These are phyloP conservation scores for Akanthomyces lecanii DNA, from an alignment of 2,329 filamentous ascomycete species.

Conservation along the genomic window DNA sequence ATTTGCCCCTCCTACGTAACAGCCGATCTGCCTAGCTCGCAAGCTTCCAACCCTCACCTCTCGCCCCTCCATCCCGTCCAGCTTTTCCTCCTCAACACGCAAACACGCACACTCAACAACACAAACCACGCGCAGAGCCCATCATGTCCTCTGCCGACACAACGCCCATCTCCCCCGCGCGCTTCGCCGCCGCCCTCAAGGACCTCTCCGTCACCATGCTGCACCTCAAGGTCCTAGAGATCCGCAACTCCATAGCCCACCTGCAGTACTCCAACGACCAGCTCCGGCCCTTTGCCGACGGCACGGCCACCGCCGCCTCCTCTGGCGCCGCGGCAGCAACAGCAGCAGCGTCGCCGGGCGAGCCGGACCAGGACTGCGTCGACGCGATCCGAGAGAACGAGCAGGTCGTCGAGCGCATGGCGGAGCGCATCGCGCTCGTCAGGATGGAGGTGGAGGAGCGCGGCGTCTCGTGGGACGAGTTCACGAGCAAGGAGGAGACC, in stretches of 20 bases:
- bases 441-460: conserved; percentile 59
- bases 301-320: conserved; percentile 31
- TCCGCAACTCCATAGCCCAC: conserved; percentile 70
- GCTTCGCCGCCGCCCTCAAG: conserved; percentile 64
- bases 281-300: conserved; percentile 63
- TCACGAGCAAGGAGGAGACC: conserved; percentile 41
- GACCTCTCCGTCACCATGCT: conserved; percentile 63
- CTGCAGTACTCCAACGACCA: conserved; percentile 71
- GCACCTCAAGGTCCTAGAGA: conserved; percentile 70
- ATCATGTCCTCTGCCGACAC: conserved; percentile 58
- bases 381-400: conserved; percentile 73
- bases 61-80: not conserved
- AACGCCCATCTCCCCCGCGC: conserved; percentile 55
- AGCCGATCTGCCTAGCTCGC: not conserved
- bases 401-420: conserved; percentile 63
- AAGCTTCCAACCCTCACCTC: not conserved
- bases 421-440: conserved; percentile 60
- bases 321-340: too few species aligned
- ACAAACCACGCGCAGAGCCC: not conserved
- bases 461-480: conserved; percentile 54
- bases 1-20: conserved; percentile 8
- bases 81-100: not conserved
- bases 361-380: conserved; percentile 63
- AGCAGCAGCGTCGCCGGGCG: conserved; percentile 18
- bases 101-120: not conserved